Evolutionary conservation across 768 basidiomycete genomes (phyloP).

Genomic region (Macrocybe gigantea): DNA sequence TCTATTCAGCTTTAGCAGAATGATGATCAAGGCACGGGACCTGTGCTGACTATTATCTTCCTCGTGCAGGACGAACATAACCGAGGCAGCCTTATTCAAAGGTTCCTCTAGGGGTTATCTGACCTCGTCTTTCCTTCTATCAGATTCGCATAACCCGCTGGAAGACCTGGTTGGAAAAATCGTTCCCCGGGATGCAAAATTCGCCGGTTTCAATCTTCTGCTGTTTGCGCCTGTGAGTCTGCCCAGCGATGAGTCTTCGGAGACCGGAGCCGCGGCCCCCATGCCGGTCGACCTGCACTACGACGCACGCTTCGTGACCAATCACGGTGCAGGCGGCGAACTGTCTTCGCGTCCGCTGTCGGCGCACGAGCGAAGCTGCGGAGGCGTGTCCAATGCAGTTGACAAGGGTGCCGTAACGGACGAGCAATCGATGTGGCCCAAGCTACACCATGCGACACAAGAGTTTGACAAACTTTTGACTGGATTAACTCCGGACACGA

Average conservation of each 20-base stretch:
- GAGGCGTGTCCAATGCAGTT: constrained; percentile 72
- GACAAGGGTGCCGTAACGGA: constrained; percentile 31
- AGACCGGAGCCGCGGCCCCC: too few relatives aligned
- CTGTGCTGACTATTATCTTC: neutral
- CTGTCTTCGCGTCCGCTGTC: constrained; percentile 51
- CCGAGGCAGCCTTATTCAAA: constrained; percentile 49
- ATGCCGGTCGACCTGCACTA: constrained; percentile 27
- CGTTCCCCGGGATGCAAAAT: constrained; percentile 41
- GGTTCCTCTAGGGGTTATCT: constrained; percentile 64
- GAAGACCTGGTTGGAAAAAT: constrained; percentile 44
- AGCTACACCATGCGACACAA: constrained; percentile 54
- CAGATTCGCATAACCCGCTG: constrained; percentile 39
- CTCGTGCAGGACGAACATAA: constrained; percentile 73
- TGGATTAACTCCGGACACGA: constrained; percentile 24
- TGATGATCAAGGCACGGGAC: constrained; percentile 10
- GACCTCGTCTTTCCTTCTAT: constrained; percentile 60
- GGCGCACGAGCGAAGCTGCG: constrained; percentile 39
- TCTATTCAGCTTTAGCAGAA: too few relatives aligned
- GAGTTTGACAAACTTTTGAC: constrained; percentile 40
- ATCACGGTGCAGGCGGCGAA: constrained; percentile 61
- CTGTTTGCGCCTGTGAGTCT: constrained; percentile 44
- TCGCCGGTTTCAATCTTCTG: constrained; percentile 80
- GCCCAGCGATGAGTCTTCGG: constrained; percentile 10
- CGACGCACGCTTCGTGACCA: constrained; percentile 57
- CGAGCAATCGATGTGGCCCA: constrained; percentile 62